Base-by-base conservation (phyloP, 345 rosid genomes). In the Pistacia atlantica region DNA sequence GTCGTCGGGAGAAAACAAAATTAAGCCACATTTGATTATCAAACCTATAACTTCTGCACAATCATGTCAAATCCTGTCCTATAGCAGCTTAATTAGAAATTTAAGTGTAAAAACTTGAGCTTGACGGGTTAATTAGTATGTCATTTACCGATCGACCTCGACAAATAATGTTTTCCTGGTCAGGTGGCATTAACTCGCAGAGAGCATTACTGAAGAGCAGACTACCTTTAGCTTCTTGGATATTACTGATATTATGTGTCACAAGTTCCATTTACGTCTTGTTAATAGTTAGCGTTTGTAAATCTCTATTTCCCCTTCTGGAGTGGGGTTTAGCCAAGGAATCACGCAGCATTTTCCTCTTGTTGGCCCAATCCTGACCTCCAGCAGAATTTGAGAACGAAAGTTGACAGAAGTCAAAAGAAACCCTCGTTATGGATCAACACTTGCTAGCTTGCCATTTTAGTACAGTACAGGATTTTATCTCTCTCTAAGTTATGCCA, bases 301-400 rank as follows among this genome's bases (percentile, higher is more conserved):
- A 75, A 16, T 8, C 6, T 67, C 35, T 65, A 42, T 56, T 66
- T 75, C 58, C 28, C 11, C 46, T 72, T 13, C 0, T 61, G 11
- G 3, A 2, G 28, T 42, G 56, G 16, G 18, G 49, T 66, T 55
- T 35, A 61, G 61, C 22, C 14, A 33, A n/a, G 69, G 12, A 49
- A 51, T 60, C 79, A 18, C 45, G 25, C 5, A 69, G 12, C 58
- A 35, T 69, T 67, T 46, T 67, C 54, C 79, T 16, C 58, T 67
- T 57, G 73, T 28, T 67, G 72, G 54, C 38, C 67, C 67, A 58
- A 46, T 28, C 58, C 46, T 17, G 67, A 66, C 46, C 31, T 11
- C 16, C n/a, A 13, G 62, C 48, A 37, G 16, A 42, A 16, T 55
- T 67, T 18, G 3, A 20, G 31, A 42, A 61, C 12, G 60, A 49